Conservation (phyloP, 2,329 filamentous ascomycete species). For the Volutella citrinella region DNA sequence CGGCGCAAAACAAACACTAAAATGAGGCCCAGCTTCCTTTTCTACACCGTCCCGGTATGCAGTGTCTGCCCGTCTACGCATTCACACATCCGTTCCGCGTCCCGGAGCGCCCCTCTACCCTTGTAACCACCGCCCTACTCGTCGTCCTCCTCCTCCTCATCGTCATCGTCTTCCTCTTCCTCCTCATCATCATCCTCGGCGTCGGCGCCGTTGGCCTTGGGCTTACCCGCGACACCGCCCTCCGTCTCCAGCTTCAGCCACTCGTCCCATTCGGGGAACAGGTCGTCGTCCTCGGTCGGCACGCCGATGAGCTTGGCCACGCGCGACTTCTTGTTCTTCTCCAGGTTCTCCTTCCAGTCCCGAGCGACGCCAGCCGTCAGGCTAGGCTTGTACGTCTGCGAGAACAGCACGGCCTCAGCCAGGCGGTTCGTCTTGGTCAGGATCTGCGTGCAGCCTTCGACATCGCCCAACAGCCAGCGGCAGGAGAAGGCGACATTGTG, state of each 20-base stretch:
- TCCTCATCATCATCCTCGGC: constrained; percentile 14
- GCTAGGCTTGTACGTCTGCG: constrained; percentile 93
- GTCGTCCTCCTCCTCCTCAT: constrained; percentile 24
- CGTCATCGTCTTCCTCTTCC: constrained; percentile 21
- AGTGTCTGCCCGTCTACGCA: no score
- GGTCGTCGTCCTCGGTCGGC: constrained; percentile 77
- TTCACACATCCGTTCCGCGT: no score
- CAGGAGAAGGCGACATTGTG: constrained; percentile 94
- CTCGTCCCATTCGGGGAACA: constrained; percentile 97
- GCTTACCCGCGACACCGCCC: constrained; percentile 42
- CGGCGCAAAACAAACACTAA: no score
- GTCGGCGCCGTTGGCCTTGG: constrained; percentile 21
- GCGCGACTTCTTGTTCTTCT: constrained; percentile 81
- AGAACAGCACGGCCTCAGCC: constrained; percentile 86
- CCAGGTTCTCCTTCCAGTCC: constrained; percentile 79
- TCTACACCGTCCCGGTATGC: no score
- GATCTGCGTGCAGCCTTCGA: constrained; percentile 77
- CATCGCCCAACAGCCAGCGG: constrained; percentile 81
- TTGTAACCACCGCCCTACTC: constrained; percentile 21
- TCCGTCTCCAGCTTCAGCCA: constrained; percentile 79
- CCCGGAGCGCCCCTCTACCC: no score
- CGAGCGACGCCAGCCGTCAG: constrained; percentile 64
- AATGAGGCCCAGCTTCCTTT: no score
- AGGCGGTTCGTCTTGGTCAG: constrained; percentile 74
- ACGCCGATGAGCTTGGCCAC: constrained; percentile 80